Base-by-base conservation (phyloP, 331 rosid genomes). In the Cydonia oblonga region DNA sequence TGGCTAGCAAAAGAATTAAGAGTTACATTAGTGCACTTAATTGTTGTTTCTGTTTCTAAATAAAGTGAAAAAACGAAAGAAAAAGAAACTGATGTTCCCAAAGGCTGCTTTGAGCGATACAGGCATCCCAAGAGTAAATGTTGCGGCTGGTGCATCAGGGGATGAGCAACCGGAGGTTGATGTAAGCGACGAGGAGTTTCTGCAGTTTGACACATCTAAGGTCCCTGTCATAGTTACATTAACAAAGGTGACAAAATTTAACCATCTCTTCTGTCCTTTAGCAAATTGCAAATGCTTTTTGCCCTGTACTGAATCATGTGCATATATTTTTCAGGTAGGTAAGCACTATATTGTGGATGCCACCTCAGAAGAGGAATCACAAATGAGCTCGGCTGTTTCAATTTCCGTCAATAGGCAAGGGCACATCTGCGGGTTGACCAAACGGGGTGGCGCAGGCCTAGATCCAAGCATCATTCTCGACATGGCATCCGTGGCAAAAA, bases 41-140 rank as follows among this genome's bases (percentile, higher is more conserved):
- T 54, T 38, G 23, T 28, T 64, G 25, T 20, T 60, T 18, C n/a
- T n/a, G n/a, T n/a, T n/a, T n/a, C n/a, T n/a, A n/a, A 40, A 42
- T 18, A 12, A 58, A 57, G 13, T 26, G 64, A 52, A 63, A 25
- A 26, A 30, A 16, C 0, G 4, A 49, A 16, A 49, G 54, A 9
- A 60, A 33, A 32, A 25, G 30, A 10, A 18, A 71, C 70, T 82
- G 42, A 78, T 72, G 74, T 75, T 89, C 85, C 82, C 76, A 73
- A 76, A 90, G 98, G 92, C 89, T 82, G 97, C 98, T 75, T 75
- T 89, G 90, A 87, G 91, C 88, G 85, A 89, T 81, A 90, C 95
- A 2, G 96, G 96, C 64, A 93, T 90, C 80, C 98, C 42, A 9
- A 35, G 42, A 78, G 96, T 90, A 56, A 74, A 81, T 14, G 91